Conservation (phyloP, 441 rosid species). For the Corymbia calophylla region DNA sequence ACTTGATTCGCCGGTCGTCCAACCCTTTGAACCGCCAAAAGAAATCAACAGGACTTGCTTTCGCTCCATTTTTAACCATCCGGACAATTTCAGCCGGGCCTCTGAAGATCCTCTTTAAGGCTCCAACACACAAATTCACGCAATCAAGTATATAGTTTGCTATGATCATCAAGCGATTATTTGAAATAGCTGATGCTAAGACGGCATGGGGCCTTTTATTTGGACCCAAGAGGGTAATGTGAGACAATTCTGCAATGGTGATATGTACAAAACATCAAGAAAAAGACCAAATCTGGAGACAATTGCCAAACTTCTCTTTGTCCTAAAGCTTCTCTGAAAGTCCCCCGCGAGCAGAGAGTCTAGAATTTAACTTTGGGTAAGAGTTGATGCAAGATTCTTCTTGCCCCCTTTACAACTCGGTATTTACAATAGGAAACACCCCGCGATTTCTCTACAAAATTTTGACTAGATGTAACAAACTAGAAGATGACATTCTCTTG, state of each 20-base stretch:
- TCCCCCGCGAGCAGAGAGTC: background rate
- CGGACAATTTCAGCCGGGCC: background rate
- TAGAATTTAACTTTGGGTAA: background rate
- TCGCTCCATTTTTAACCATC: background rate
- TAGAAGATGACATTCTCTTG: too few species aligned
- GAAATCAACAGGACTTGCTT: background rate
- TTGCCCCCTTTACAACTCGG: background rate
- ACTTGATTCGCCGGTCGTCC: background rate
- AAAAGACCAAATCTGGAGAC: background rate
- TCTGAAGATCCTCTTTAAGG: background rate
- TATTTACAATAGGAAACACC: background rate
- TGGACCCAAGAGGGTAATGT: background rate
- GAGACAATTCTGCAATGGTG: background rate
- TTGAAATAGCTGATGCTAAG: background rate
- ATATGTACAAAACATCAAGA: background rate
- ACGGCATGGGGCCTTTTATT: background rate
- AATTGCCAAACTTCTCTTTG: background rate
- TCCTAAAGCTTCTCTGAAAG: background rate
- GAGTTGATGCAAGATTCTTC: background rate
- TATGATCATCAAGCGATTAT: background rate
- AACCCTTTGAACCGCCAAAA: background rate
- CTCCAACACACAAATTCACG: background rate
- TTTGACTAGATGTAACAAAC: background rate
- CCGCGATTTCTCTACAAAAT: background rate
- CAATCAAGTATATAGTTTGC: too few species aligned